A percentile compares a stretch with the other conserved stretches of the same genome.
Conservation (phyloP, 2,329 filamentous ascomycete genomes). For the Colletotrichum plurivorum region DNA sequence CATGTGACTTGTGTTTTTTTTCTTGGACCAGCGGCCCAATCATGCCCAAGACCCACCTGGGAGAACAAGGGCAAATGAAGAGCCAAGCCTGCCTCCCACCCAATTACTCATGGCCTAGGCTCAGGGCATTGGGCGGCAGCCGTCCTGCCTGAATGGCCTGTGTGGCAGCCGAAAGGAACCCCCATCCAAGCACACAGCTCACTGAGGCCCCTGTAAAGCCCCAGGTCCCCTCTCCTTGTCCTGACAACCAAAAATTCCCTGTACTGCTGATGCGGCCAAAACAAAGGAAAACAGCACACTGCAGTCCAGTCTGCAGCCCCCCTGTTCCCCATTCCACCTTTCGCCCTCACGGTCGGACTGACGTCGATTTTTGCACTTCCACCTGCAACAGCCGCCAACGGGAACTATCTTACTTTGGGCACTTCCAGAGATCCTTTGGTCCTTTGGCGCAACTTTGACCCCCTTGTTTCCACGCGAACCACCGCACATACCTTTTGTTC, state of each 20-base stretch:
- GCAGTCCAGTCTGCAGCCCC: not conserved
- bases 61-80: not conserved
- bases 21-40: constrained; percentile 13
- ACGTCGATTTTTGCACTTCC: constrained; percentile 18
- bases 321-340: not conserved
- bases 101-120: not conserved
- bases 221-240: constrained; percentile 25
- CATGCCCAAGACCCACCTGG: constrained; percentile 23
- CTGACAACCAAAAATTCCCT: constrained; percentile 39
- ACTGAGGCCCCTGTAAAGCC: not conserved
- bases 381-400: constrained; percentile 20
- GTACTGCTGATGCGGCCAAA: constrained; percentile 19
- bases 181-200: constrained; percentile 13
- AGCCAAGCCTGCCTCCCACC: not conserved
- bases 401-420: constrained; percentile 12
- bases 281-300: constrained; percentile 29
- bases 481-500: constrained; percentile 22
- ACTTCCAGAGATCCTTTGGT: too few species aligned
- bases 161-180: not conserved
- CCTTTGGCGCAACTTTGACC: constrained; percentile 19
- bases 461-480: constrained; percentile 34
- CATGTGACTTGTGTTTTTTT: constrained; percentile 26
- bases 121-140: too few species aligned
- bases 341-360: constrained; percentile 20
- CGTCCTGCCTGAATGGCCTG: not conserved